Base-by-base conservation (phyloP, 805 yeast species). In the Pichia nanzhaoensis region DNA sequence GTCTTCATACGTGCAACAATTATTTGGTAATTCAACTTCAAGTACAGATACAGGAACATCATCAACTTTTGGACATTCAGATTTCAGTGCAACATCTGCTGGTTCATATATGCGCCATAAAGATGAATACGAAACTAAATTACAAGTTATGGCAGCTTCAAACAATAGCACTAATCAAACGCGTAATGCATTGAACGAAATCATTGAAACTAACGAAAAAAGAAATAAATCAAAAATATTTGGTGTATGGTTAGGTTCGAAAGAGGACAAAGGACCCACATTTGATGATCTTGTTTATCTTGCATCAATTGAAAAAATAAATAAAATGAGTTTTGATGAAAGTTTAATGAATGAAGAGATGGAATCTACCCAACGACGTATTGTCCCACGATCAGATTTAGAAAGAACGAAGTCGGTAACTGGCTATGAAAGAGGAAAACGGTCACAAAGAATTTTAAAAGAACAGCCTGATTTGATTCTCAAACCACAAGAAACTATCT, bases 71-170 rank as follows among this genome's bases (percentile, higher is more conserved):
- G 73, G 75, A 1, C 71, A 69, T 44, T 81, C 89, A 31, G 93
- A 85, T 59, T 74, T 84, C 50, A 84, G 93, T 65, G 95, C 95
- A 4, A 84, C 95, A 0, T 82, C 93, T 51, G 95, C 95, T 1
- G 95, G 95, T 0, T 84, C 95, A 27, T 79, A 80, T 47, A 79
- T 81, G 38, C 74, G 95, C 56, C 95, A 87, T 59, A 82, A 58
- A 60, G 67, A 59, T 47, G 49, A 46, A 27, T 42, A 24, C 28
- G 49, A 46, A 6, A 14, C 35, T 1, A 50, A 46, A 39, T 34
- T 57, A 27, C 48, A 49, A 24, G 55, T 49, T 22, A 39, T 52
- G 44, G 41, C 49, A 34, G 51, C 47, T 32, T 48, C 50, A 28
- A 28, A 20, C 13, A 20, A 21, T 32, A 27, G 44, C 16, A 24